A percentile compares a stretch with the other conserved stretches of the same genome.
These are phyloP conservation scores for Corymbia calophylla DNA, from an alignment of 441 rosid genomes.

Conservation along the genomic window DNA sequence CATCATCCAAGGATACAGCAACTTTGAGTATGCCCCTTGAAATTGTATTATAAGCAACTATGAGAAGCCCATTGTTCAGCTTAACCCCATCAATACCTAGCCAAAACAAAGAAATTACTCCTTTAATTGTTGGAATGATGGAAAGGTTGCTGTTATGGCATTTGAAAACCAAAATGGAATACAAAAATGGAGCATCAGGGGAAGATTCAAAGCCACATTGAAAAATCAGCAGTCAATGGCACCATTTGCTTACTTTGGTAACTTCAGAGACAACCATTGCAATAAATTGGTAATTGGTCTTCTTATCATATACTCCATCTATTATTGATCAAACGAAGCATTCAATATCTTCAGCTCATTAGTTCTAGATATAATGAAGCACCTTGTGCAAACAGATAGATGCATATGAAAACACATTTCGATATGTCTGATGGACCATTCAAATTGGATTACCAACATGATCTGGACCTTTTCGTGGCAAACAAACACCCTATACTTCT, in stretches of 20 bases:
- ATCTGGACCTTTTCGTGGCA: not conserved
- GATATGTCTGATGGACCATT: not conserved
- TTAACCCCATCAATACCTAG: constrained; percentile 81
- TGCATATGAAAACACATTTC: not conserved
- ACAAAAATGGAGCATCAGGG: not conserved
- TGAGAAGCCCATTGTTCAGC: constrained; percentile 55
- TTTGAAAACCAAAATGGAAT: not conserved
- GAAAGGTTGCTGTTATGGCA: not conserved
- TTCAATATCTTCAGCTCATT: not conserved
- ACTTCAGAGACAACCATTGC: not conserved
- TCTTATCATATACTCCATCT: not conserved
- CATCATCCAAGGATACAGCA: constrained; percentile 67
- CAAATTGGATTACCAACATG: not conserved
- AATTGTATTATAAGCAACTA: constrained; percentile 71
- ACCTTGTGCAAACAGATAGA: not conserved
- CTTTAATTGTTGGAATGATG: not conserved
- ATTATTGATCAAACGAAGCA: not conserved
- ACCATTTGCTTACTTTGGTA: not conserved
- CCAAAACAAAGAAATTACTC: not conserved
- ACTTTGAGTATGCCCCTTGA: constrained; percentile 82
- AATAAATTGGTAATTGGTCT: not conserved
- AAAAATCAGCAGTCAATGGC: not conserved
- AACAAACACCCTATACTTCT: not conserved
- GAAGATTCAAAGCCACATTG: not conserved
- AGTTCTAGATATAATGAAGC: not conserved